Evolutionary conservation across 169 alveolate genomes (phyloP).

Genomic region (Cryptosporidium viatorum): DNA sequence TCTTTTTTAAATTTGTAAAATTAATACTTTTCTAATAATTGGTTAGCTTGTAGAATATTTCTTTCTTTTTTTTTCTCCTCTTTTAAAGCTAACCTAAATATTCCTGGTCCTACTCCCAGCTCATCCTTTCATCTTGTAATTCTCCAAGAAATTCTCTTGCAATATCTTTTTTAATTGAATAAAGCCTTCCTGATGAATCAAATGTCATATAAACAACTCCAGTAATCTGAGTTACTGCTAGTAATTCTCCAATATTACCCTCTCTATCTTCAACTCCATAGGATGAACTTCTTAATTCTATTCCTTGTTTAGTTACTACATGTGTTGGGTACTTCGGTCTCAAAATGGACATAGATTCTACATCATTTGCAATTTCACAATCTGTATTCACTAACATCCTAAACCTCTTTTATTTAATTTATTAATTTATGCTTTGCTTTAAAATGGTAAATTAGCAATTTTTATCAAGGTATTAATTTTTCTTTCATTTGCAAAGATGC

Average conservation of each 20-base stretch:
- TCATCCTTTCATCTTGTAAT: conserved; percentile 50
- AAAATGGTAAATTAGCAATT: background rate
- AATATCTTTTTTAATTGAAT: conserved; percentile 19
- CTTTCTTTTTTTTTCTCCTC: background rate
- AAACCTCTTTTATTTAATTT: background rate
- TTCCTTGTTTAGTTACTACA: conserved; percentile 48
- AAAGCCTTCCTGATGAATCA: conserved; percentile 67
- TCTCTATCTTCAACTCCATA: conserved; percentile 60
- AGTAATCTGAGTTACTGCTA: conserved; percentile 63
- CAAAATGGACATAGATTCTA: conserved; percentile 13
- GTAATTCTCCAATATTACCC: conserved; percentile 54
- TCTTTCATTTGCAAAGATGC: background rate
- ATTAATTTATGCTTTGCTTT: background rate
- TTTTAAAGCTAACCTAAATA: background rate
- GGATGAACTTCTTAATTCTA: conserved; percentile 55
- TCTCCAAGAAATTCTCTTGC: conserved; percentile 71
- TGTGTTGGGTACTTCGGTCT: conserved; percentile 73
- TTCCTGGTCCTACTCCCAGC: conserved; percentile 25
- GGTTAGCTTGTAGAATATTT: no score
- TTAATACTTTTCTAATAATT: no score
- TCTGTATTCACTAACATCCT: background rate
- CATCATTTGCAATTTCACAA: background rate
- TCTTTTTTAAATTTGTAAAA: background rate
- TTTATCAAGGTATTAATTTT: background rate
- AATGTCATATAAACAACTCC: conserved; percentile 66